Evolutionary conservation across 768 basidiomycete species (phyloP), one percentile per base, ranked within the genome.

Genomic region (Guyanaporus albipodus): DNA sequence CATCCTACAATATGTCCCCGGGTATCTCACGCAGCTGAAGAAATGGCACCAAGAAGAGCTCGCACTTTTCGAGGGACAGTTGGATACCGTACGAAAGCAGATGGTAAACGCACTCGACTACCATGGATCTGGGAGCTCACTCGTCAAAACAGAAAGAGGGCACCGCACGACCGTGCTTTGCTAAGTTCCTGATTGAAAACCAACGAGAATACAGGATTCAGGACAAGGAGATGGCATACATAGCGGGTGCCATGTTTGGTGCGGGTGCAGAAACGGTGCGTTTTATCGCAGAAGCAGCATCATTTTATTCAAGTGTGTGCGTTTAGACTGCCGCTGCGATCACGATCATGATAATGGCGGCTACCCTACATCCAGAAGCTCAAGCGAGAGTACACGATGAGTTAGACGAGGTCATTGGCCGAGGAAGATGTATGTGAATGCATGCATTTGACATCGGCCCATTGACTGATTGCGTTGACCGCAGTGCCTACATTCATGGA

Each of bases 21-120:
- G 50, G 3, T 50, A 52, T n/a, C 48, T 52, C 18, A 15, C 50
- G 6, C 10, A 43, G 4, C 22, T 52, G 22, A 38, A 7, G 12
- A 21, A 43, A 11, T 52, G 48, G 50, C 48, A 52, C 10, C 31
- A 36, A 17, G 50, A 50, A 9, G 50, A 52, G 17, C 50, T 50
- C 11, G 41, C 31, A 2, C 50, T 52, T 29, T 52, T 50, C 6
- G 17, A 43, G 24, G 48, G 26, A 6, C 50, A 52, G 17, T 14
- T 52, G 37, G 12, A 50, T 12, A 4, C 17, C 1, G 47, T 50
- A 8, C 50, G 48, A 6, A 21, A 38, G 21, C 48, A 39, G 15
- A 51, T 51, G 41, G 50, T 44, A 29, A 21, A 6, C 5, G 38
- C 2, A 1, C 9, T 0, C 18, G 24, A 15, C 18, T 11, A 11